Base-by-base conservation (phyloP, 2,329 filamentous ascomycete genomes). In the Colletotrichum sp. region DNA sequence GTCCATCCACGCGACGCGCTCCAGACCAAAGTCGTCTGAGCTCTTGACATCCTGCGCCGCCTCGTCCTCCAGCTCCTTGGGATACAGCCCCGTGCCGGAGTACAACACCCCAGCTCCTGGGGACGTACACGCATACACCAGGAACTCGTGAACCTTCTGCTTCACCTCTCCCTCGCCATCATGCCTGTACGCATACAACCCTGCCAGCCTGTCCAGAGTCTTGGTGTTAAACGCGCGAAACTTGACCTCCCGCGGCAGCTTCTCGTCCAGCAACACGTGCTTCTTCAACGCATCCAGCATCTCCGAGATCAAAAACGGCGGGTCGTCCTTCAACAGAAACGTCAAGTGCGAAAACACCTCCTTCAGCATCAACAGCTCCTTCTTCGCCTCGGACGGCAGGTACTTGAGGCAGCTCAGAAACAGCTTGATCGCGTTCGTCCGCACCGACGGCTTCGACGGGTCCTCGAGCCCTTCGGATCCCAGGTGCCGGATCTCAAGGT, bases 321-420 rank as follows among this genome's bases (percentile, higher is more conserved):
- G 92, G 80, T 98, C 97, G 69, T 93, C 93, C 77, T 91, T 92
- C 55, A 98, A 88, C 80, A 94, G 91, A 79, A 94, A 94, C 64
- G 97, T 94, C 36, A 98, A 86, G 32, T 97, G 95, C 43, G 93
- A 93, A 87, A 98, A 86, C 15, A 98, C 90, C 78, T 98, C 96
- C 76, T 91, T 92, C 84, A 98, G 93, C 70, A 90, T 89, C 43
- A 99, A 86, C 7, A 99, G 90, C 80, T 98, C 96, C 76, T 90
- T 92, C 84, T 97, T 98, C 16, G 93, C 93, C 76, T 94, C 92
- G 7, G 93, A 88, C 77, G 94, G 92, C 72, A 98, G 90, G 79
- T 95, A 94, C 80, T 93, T 95, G 77, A 99, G 87, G 77, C 95
- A 93, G 28, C 93, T 92, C 75, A 98, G 85, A 38, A 98, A 87